Base-by-base conservation (phyloP, 352 stramenopile genomes). In the Pythium phragmitis region DNA sequence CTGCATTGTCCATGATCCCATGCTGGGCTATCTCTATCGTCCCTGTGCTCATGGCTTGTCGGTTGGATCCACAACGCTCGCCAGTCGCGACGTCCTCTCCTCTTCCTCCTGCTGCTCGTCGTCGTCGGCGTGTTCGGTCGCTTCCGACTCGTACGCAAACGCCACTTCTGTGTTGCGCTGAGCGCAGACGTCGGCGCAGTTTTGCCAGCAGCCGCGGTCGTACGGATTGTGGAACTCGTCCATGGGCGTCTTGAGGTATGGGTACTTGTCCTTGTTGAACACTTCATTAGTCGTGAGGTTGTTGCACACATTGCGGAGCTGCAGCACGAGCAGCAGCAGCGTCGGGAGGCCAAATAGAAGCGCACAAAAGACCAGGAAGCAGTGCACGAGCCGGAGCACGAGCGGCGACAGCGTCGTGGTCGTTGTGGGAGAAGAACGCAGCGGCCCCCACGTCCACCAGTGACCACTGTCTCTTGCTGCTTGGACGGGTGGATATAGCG, bases 241-340 rank as follows among this genome's bases (percentile, higher is more conserved):
- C 67, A 82, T 75, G n/a, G 76, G 53, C 19, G 83, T 89, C 72
- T 91, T 92, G 34, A 94, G 57, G 64, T 94, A 94, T 52, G 78
- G 67, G 56, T 94, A 94, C 73, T 94, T 94, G 80, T 90, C 85
- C 60, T 91, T 92, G 68, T 94, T 94, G 65, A 94, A 92, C n/a
- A 91, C 74, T 70, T 94, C 85, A 65, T 94, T 94, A 34, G 84
- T 92, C 17, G 85, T 94, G 43, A 94, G 60, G 57, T 91, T 92
- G 45, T 68, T 73, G 9, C 65, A 62, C 28, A 92, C 78, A 42
- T 94, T 94, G 37, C 85, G 83, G 7, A 92, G 65, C 57, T 94
- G 85, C 33, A 94, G 67, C 5, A 66, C 33, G 19, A 94, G 63
- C 45, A 94, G 64, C 26, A 81, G 75, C 12, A 65, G 56, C 14